Base-by-base conservation (phyloP, 352 stramenopile species). In the Pythium periplocum region DNA sequence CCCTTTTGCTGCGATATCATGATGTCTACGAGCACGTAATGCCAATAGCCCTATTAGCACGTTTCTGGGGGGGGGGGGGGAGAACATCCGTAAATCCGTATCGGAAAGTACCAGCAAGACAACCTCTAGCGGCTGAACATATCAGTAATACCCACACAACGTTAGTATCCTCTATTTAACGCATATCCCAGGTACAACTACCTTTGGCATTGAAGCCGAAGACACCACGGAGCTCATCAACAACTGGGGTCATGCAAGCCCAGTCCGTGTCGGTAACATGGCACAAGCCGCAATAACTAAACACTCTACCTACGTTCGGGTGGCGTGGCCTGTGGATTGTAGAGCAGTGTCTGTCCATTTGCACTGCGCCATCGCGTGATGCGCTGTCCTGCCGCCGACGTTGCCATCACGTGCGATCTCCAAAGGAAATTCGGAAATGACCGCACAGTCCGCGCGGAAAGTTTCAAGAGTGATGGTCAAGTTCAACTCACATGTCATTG, bases 1-100 rank as follows among this genome's bases (percentile, higher is more conserved):
- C 68, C 69, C 53, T 87, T 86, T 41, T 66, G 68, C 64, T 90
- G 79, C 44, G 79, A 86, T 33, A 90, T 86, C 76, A 90, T 87
- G 33, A 90, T 59, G 38, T 90, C 79, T 90, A 42, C 7, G 7
- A 42, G 12, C 38, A 42, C 38, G 12, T 8, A 42, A 12, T 42
- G 7, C 7, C 38, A 0, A 42, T 26, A 26, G 17, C 17, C 17
- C 17, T 26, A 26, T 26, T 26, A 26, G 17, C 17, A 26, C 17
- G 17, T 26, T 26, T 26, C 17, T 26, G 17, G 17, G 17, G 17
- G 17, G 17, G 17, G 17, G 17, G 17, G 17, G 17, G 17, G 17
- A 0, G 17, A 0, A 26, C 17, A 26, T 26, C 0, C 17, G 17
- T 26, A 26, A 26, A 26, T 26, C 17, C 17, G 17, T 26, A 26